phyloP scores from a whole-genome alignment of 1,284 basidiomycete species.

The Cystobasidiaceae sp. region DNA sequence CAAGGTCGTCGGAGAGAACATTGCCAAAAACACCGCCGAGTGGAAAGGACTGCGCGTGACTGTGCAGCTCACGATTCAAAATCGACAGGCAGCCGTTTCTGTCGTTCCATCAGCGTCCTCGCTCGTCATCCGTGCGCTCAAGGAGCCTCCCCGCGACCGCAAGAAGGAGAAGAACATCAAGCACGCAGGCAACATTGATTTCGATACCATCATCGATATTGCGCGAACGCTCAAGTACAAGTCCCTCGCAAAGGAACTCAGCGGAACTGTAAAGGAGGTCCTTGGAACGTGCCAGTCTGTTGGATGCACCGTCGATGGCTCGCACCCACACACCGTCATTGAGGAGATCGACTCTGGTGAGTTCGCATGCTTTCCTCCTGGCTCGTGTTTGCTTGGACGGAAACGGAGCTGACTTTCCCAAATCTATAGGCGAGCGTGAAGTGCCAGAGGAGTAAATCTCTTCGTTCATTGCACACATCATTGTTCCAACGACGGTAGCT shows the following conservation, averaged over 20 bases:
- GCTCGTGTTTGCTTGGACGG: neutral
- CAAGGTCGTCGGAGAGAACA: slow-evolving; percentile 99
- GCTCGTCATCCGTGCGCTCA: slow-evolving; percentile 96
- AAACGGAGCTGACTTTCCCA: neutral
- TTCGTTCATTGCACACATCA: no score
- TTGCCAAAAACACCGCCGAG: slow-evolving; percentile 95
- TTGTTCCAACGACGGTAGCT: no score
- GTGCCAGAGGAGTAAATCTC: slow-evolving; percentile 27
- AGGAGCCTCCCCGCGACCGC: slow-evolving; percentile 97
- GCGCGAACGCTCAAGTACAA: slow-evolving; percentile 95
- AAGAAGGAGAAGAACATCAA: slow-evolving; percentile 99
- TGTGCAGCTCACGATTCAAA: slow-evolving; percentile 98
- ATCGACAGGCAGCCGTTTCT: slow-evolving; percentile 95
- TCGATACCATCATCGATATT: slow-evolving; percentile 93
- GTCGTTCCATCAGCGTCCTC: slow-evolving; percentile 98
- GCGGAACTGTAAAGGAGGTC: slow-evolving; percentile 63
- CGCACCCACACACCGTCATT: slow-evolving; percentile 90
- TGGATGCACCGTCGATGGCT: slow-evolving; percentile 94
- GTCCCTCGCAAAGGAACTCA: slow-evolving; percentile 86
- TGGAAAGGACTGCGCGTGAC: slow-evolving; percentile 99
- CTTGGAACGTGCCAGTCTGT: slow-evolving; percentile 65
- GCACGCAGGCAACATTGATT: slow-evolving; percentile 88
- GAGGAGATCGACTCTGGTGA: slow-evolving; percentile 94
- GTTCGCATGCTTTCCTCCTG: slow-evolving; percentile 28
- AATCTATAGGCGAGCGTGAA: slow-evolving; percentile 15